Evolutionary conservation across 192 early-diverging fungal species (phyloP).

Genomic region (Dispira simplex): DNA sequence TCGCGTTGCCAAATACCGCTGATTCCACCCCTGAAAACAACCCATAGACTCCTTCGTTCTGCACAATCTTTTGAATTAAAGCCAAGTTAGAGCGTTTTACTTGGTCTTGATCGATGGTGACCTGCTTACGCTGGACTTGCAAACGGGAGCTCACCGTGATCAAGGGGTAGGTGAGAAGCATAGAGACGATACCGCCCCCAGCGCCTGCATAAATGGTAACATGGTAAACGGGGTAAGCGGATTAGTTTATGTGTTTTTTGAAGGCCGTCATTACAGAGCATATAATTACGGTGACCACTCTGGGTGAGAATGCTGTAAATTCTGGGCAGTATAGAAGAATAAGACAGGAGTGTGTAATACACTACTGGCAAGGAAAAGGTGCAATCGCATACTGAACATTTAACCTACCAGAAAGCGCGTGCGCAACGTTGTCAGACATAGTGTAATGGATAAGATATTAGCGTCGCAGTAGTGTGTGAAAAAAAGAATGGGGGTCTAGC

Average conservation of each 20-base stretch:
- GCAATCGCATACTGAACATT: no score
- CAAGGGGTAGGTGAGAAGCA: slow-evolving; percentile 88
- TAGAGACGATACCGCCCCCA: slow-evolving; percentile 78
- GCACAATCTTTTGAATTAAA: slow-evolving; percentile 75
- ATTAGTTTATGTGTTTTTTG: no score
- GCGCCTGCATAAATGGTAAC: slow-evolving; percentile 23
- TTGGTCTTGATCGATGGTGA: slow-evolving; percentile 18
- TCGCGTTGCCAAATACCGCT: slow-evolving; percentile 89
- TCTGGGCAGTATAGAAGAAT: no score
- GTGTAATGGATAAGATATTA: not conserved
- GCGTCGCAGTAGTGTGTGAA: no score
- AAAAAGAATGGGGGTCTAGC: no score
- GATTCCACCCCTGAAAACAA: slow-evolving; percentile 91
- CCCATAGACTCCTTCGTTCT: slow-evolving; percentile 73
- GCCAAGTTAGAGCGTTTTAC: slow-evolving; percentile 24
- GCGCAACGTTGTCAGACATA: slow-evolving; percentile 73
- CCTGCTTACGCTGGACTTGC: slow-evolving; percentile 56
- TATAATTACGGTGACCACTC: no score
- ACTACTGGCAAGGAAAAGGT: no score
- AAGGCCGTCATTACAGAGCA: no score
- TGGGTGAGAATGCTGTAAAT: no score
- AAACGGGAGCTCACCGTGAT: slow-evolving; percentile 65
- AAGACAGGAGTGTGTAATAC: no score
- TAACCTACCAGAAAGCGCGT: slow-evolving; percentile 48
- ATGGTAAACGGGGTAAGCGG: no score